These are phyloP conservation scores for Pseudonitzschia pungens DNA, from an alignment of 108 stramenopile genomes.

Conservation along the genomic window DNA sequence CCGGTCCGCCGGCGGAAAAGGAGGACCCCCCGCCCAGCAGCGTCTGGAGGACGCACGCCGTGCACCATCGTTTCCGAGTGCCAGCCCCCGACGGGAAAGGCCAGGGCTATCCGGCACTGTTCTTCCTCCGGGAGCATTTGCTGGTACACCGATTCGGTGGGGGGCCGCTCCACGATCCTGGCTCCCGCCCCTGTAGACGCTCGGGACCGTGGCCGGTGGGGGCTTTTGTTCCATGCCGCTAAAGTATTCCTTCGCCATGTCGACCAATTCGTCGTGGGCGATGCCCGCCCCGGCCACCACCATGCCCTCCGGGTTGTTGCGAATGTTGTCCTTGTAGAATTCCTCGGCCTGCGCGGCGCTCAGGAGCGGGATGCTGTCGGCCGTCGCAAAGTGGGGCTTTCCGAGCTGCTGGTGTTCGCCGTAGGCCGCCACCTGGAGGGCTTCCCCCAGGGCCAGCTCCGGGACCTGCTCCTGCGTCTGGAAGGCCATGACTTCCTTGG, in stretches of 20 bases:
- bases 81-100: conserved; percentile 96
- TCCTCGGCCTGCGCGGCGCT: conserved; percentile 60
- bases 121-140: conserved; percentile 64
- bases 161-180: conserved; percentile 25
- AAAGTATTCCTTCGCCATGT: conserved; percentile 79
- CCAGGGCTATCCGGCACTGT: conserved; percentile 86
- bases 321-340: conserved; percentile 61
- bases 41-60: conserved; percentile 94
- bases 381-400: conserved; percentile 79
- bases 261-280: conserved; percentile 88
- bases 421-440: conserved; percentile 88
- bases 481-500: conserved; percentile 73
- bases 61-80: conserved; percentile 86
- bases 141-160: conserved; percentile 25
- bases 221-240: conserved; percentile 48
- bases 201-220: conserved; percentile 38
- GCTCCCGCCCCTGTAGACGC: conserved; percentile 73
- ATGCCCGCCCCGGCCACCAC: conserved; percentile 95
- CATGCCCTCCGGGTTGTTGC: conserved; percentile 70
- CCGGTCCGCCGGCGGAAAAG: conserved; percentile 99
- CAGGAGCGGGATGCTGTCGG: conserved; percentile 58
- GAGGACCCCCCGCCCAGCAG: conserved; percentile 95
- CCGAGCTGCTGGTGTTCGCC: conserved; percentile 79
- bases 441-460: conserved; percentile 81
- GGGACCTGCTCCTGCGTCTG: conserved; percentile 80